These are phyloP conservation scores for Glycyrrhiza uralensis DNA, from an alignment of 306 rosid species.

Conservation along the genomic window DNA sequence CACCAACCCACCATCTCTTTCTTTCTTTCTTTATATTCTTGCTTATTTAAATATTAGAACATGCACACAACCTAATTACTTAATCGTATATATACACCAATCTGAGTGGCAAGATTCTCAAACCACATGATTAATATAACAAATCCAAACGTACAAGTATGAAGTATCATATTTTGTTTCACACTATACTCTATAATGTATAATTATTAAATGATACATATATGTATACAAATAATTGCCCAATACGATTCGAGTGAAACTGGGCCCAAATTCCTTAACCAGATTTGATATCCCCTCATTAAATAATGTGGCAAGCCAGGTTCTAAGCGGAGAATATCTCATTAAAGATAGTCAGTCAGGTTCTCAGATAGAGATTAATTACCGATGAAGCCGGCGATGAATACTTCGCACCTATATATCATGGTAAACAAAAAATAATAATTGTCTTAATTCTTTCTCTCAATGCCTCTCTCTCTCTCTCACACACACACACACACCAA, in stretches of 20 bases:
- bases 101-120: constrained; percentile 24
- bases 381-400: too few relatives aligned
- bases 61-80: constrained; percentile 9
- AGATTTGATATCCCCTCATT: too few relatives aligned
- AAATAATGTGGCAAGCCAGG: too few relatives aligned
- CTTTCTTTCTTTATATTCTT: constrained; percentile 21
- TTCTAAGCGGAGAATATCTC: too few relatives aligned
- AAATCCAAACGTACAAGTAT: not conserved
- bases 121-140: not conserved
- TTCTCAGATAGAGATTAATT: too few relatives aligned
- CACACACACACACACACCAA: not conserved
- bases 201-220: too few relatives aligned
- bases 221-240: too few relatives aligned
- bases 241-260: too few relatives aligned
- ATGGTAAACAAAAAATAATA: too few relatives aligned
- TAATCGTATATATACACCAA: constrained; percentile 15
- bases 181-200: not conserved
- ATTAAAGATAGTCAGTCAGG: too few relatives aligned
- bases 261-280: too few relatives aligned
- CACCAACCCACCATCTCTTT: constrained; percentile 26
- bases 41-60: constrained; percentile 4
- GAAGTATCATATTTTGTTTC: not conserved
- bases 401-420: too few relatives aligned
- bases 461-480: not conserved
- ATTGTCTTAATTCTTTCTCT: not conserved